Percentiles rank a stretch among this genome's conserved stretches.
These are phyloP conservation scores for Phytophthora tentaculata DNA, from an alignment of 352 stramenopile genomes.

Conservation along the genomic window DNA sequence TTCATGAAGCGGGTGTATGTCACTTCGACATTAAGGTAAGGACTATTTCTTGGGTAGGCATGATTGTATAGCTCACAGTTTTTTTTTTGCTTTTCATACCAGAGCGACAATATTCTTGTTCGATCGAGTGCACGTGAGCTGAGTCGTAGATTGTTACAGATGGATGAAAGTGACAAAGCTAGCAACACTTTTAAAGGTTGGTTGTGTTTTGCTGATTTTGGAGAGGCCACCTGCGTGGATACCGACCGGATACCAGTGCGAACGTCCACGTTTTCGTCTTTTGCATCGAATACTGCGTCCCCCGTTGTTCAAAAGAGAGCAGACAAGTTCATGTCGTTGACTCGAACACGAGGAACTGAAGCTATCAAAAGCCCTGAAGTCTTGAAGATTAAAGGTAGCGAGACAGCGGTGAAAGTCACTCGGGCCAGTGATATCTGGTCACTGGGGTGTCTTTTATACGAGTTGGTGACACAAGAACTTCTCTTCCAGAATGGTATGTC, in stretches of 20 bases:
- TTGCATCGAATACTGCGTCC: constrained; percentile 19
- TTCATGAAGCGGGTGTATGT: constrained; percentile 53
- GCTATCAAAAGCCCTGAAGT: constrained; percentile 84
- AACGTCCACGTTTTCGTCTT: constrained; percentile 34
- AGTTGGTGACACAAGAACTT: constrained; percentile 69
- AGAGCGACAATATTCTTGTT: constrained; percentile 75
- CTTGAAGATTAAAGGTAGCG: constrained; percentile 51
- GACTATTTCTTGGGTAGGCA: neutral
- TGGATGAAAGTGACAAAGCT: constrained; percentile 21
- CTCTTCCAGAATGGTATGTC: constrained; percentile 65
- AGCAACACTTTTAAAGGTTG: constrained; percentile 19
- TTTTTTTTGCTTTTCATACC: neutral
- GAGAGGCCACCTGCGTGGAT: constrained; percentile 55
- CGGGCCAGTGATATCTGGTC: constrained; percentile 74
- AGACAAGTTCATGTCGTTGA: constrained; percentile 25
- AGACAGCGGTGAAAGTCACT: constrained; percentile 36
- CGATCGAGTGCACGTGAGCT: constrained; percentile 41
- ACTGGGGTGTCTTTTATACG: constrained; percentile 71
- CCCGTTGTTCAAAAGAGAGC: constrained; percentile 8
- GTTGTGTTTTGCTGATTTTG: constrained; percentile 78
- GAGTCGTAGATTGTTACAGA: constrained; percentile 41
- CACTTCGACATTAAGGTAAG: constrained; percentile 78
- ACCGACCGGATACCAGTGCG: constrained; percentile 13
- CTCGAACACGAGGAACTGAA: constrained; percentile 71
- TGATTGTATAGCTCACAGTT: too few relatives aligned